Conservation (phyloP, 2,329 filamentous ascomycete genomes). For the Huntiella bhutanensis region DNA sequence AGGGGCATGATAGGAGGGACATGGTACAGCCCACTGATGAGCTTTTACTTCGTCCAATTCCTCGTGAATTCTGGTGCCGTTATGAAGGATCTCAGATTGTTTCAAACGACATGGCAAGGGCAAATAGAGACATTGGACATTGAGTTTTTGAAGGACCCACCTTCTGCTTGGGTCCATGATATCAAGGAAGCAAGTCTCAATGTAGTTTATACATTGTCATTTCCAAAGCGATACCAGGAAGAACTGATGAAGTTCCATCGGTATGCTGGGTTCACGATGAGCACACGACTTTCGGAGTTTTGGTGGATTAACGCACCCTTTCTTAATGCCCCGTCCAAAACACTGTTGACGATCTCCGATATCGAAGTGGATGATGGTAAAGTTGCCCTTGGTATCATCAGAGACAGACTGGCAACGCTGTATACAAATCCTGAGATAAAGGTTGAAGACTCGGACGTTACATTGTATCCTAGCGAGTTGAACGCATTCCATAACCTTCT, state of each 20-base stretch:
- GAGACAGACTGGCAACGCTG: neutral
- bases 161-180: no score
- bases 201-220: no score
- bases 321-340: neutral
- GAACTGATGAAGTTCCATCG: neutral
- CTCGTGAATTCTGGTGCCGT: neutral
- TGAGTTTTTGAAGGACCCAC: no score
- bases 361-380: slow-evolving; percentile 1
- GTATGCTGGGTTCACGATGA: neutral
- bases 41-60: neutral
- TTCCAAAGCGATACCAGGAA: no score
- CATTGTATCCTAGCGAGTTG: slow-evolving; percentile 36
- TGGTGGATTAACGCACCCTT: slow-evolving; percentile 1
- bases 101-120: slow-evolving; percentile 1
- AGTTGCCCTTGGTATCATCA: neutral
- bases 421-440: neutral
- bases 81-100: neutral
- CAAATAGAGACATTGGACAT: no score
- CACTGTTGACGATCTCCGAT: neutral
- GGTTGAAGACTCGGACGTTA: slow-evolving; percentile 24
- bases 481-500: slow-evolving; percentile 25
- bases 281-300: neutral
- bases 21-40: neutral
- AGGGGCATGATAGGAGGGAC: neutral
- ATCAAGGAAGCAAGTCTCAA: no score